Base-by-base conservation (phyloP, 1,284 basidiomycete genomes). In the Marasmius tenuissimus region DNA sequence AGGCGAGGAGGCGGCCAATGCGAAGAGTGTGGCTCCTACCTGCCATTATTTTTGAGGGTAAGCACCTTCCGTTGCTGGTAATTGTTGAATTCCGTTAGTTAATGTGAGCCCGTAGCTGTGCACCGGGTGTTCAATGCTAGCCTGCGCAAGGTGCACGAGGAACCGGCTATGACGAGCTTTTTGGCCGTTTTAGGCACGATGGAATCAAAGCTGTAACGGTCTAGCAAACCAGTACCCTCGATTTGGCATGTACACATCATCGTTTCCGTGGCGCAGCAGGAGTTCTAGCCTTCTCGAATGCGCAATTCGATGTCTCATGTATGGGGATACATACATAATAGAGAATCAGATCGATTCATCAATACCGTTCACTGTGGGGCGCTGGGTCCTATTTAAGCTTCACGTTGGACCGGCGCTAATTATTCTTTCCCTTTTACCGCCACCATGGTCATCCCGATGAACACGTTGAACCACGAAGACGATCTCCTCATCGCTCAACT, bases 11-110 rank as follows among this genome's bases (percentile, higher is more conserved):
- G 71, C 0, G 79, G 76, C 1, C 63, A 60, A 6, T 85, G 83
- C 60, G 79, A 83, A 55, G 73, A 78, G 57, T 86, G 83, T 60
- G 66, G 69, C n/a, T 63, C 66, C 57, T 63, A 64, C 53, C 65
- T 81, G 27, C 73, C 68, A 2, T 63, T 71, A 8, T 80, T 68
- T 63, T 62, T 79, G 12, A 58, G 74, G 72, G 78, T 79, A 61
- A 39, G 72, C 66, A 18, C 57, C 35, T 3, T 49, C 39, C 10
- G 27, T 27, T 27, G 1, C 35, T 27, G 12, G 48, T 51, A 14
- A 18, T 57, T 35, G 22, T 3, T 10, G 22, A 1, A 38, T 20
- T n/a, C 20, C 34, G 14, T 37, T 45, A 37, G 45, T 53, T 40
- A 35, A 20, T 58, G 34, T 47, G 38, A 48, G 9, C 18, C 38